Conservation (phyloP, 2,329 filamentous ascomycete genomes). For the Verticillium tricorpus region DNA sequence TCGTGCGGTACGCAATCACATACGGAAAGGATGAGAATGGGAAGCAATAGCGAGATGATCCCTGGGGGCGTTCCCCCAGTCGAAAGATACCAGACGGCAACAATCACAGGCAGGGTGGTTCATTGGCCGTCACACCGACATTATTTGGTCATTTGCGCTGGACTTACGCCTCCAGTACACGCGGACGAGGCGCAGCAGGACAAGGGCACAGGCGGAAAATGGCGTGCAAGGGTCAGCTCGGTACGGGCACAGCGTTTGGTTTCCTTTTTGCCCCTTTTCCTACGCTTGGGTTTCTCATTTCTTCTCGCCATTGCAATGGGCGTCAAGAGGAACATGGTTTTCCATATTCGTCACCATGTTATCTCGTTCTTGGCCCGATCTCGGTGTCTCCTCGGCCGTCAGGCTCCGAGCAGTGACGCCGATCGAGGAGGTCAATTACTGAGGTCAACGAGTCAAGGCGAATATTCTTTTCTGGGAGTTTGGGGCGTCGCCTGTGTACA, state of each 20-base stretch:
- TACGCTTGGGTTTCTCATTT: neutral
- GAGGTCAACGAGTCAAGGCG: neutral
- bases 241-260: neutral
- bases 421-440: neutral
- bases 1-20: neutral
- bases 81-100: neutral
- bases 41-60: neutral
- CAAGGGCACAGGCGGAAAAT: neutral
- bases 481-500: neutral
- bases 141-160: neutral
- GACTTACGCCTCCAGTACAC: neutral
- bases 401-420: neutral
- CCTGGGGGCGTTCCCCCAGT: neutral
- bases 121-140: neutral
- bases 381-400: neutral
- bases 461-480: neutral
- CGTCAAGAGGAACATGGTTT: neutral
- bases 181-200: neutral
- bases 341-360: neutral
- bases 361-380: neutral
- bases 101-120: neutral
- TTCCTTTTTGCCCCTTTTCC: slow-evolving; percentile 5
- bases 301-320: neutral
- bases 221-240: neutral
- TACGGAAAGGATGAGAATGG: neutral